phyloP scores from a whole-genome alignment of 23 red algal genomes.

The Chondrus crispus region DNA sequence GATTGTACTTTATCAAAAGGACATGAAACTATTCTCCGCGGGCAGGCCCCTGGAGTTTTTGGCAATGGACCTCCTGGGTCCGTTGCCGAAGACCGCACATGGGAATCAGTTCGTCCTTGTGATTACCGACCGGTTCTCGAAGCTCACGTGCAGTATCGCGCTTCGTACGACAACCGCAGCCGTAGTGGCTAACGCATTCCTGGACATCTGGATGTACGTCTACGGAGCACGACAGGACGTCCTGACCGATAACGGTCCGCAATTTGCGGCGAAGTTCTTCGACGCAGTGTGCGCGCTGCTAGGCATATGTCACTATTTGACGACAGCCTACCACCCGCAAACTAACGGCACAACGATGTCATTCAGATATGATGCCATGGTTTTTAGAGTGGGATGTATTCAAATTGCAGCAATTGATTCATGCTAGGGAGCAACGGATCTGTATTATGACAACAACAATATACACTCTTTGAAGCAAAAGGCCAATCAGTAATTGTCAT shows the following conservation, averaged over 20 bases:
- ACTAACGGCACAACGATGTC: no score
- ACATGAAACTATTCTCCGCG: neutral
- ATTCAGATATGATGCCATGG: no score
- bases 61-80: neutral
- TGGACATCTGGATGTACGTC: neutral
- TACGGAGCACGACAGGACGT: neutral
- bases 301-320: neutral
- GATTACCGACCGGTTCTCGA: no score
- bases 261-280: conserved; percentile 19
- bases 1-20: neutral
- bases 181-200: neutral
- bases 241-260: neutral
- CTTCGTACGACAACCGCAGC: neutral
- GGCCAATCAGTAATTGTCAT: no score
- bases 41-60: neutral
- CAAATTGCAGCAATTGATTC: no score
- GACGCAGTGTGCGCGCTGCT: neutral
- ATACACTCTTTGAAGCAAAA: no score
- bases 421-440: no score
- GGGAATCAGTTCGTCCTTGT: neutral
- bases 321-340: neutral
- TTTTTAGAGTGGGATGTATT: no score
- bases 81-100: neutral
- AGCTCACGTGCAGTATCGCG: neutral
- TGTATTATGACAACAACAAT: no score